Base-by-base conservation (phyloP, 768 basidiomycete genomes). In the Serendipita sp. region DNA sequence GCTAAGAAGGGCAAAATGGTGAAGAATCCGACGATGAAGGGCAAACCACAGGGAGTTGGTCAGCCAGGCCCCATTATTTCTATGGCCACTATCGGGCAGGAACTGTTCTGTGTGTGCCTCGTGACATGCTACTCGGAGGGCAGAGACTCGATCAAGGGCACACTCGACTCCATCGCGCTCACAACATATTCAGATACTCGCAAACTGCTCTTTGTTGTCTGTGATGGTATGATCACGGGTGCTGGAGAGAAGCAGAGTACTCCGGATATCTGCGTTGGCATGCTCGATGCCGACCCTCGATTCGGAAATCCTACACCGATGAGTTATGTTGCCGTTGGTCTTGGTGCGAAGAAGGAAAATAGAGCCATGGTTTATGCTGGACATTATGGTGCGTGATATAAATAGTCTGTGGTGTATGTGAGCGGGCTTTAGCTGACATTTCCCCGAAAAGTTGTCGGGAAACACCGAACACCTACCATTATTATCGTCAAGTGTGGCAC, bases 111-210 rank as follows among this genome's bases (percentile, higher is more conserved):
- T 1, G 85, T 98, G 42, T 96, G 93, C 72, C 78, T 99, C 63
- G 90, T 99, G 3, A 98, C 96, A 1, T 98, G 96, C 70, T 99
- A 99, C 71, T 95, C 91, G 1, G 96, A 99, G 74, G 94, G 93
- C 56, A 89, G 91, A 73, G 92, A 93, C 41, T 92, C 90, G 0
- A 76, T 99, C 68, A 80, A 90, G 63, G 86, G 85, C 1, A 99
- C 96, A 0, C 79, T 97, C 61, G 96, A 98, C 72, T 89, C 92
- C 2, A 91, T 99, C 63, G 94, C 95, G 0, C 74, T 74, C 42
- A 97, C 96, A 2, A 85, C 80, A 2, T 99, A 98, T 72, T 90
- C 91, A 3, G 96, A 98, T 74, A 77, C 82, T 43, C 79, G 96
- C 64, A 99, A 99, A 71, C 77, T 99, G 22, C 72, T 99, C 53